Evolutionary conservation across 2,329 filamentous ascomycete species (phyloP), one percentile per base, ranked within the genome.

Genomic region (Verruconis gallopava): DNA sequence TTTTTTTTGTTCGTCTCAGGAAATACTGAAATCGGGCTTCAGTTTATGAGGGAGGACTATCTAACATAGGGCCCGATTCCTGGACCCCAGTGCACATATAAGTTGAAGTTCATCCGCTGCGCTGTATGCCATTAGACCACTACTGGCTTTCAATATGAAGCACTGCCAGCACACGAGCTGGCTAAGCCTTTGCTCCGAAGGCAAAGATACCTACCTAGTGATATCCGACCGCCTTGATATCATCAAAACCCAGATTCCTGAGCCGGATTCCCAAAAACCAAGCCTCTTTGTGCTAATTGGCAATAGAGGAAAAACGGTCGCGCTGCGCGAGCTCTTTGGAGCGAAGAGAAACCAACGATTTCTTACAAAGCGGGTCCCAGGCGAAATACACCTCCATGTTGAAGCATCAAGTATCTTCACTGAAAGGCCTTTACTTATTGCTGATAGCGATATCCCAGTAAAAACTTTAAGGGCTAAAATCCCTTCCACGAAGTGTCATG

Each of bases 351-450:
- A 34, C 38, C 18, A 40, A 36, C 43, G 44, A 30, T 48, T 48
- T 21, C 32, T 19, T 37, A 44, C 20, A 20, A 50, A 48, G 42
- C 44, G 39, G 44, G 37, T 41, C 37, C 21, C 21, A 38, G 46
- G 49, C 20, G 42, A 51, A 20, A 48, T 55, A 28, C 32, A 53
- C 40, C 50, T 55, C 30, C 22, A 55, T 38, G 19, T 53, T 35
- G 40, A 50, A 18, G 18, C 41, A 19, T 48, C 40, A 21, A 49
- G 30, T 28, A 44, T 48, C 34, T 53, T 53, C 33, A 39, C 46
- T 21, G 44, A 43, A 18, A 47, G 47, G 30, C 51, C 46, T 6
- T 43, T 53, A 12, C 42, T 55, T 32, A 20, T 53, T 44, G 38
- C 47, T 14, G 43, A 50, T 41, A 38, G 47, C 21, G 44, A 53